Percentiles rank a stretch among this genome's conserved stretches.
phyloP scores from a whole-genome alignment of 768 basidiomycete species.

The Cyclocybe cylindracea region DNA sequence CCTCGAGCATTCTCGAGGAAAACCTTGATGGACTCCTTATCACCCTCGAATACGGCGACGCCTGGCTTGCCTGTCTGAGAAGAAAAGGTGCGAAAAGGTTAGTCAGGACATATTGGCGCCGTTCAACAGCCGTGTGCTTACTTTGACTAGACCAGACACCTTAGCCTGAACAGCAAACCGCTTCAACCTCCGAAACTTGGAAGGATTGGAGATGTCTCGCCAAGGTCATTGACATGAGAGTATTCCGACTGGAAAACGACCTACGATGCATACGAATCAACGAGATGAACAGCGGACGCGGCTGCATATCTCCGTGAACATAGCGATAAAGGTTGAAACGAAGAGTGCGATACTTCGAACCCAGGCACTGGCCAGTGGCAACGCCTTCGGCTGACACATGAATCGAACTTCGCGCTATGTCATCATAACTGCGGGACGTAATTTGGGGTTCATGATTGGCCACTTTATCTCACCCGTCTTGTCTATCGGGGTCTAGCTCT shows the following conservation, averaged over 20 bases:
- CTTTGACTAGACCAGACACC: constrained; percentile 45
- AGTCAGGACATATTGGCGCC: no score
- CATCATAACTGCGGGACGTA: no score
- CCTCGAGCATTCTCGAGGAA: constrained; percentile 41
- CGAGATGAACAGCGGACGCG: constrained; percentile 29
- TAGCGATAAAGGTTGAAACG: not conserved
- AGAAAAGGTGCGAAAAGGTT: not conserved
- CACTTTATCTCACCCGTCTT: no score
- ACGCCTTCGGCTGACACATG: no score
- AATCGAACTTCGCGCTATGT: no score
- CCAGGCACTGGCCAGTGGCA: no score
- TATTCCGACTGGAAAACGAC: constrained; percentile 2
- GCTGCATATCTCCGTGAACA: not conserved
- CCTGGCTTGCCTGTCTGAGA: constrained; percentile 42
- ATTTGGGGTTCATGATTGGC: no score
- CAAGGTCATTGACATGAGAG: not conserved
- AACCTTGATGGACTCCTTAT: constrained; percentile 29
- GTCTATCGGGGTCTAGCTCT: no score
- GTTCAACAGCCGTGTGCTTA: not conserved
- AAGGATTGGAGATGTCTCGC: constrained; percentile 38
- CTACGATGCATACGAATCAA: constrained; percentile 46
- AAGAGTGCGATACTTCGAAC: no score
- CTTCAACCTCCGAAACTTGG: constrained; percentile 43
- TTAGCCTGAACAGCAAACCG: constrained; percentile 34
- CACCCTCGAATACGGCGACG: constrained; percentile 42